Evolutionary conservation across 176 grass and related monocot genomes (phyloP), one percentile per base, ranked within the genome.

Genomic region (barley (Hordeum vulgare)): DNA sequence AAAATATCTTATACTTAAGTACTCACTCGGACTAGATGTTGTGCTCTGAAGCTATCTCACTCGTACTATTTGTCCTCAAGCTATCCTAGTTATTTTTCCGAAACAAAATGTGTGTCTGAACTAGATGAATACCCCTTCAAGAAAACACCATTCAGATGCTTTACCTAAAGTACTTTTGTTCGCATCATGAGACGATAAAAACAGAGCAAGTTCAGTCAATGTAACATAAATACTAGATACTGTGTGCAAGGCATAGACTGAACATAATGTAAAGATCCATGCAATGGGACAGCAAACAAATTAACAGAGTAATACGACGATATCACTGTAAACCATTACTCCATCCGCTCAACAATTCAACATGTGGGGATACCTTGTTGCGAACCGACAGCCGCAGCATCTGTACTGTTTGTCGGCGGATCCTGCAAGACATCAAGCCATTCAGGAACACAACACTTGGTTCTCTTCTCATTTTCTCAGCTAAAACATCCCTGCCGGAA

Each of bases 351-450:
- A 25, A 84, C 60, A 14, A 28, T 65, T 33, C n/a, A 26, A 5
- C 24, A 45, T 51, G 5, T 75, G 77, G 37, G 29, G 21, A 71
- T 90, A 97, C 94, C 92, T 83, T 88, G 86, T 47, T 79, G 78
- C 41, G 53, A 83, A 60, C 40, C 23, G 71, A 83, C 71, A 53
- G 75, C 39, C 67, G 70, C 64, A 79, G 61, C 70, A 76, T 82
- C 88, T 58, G 90, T 47, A 64, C 59, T 85, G 71, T 73, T 93
- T 76, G 87, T 57, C 14, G 90, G 77, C 28, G 92, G 80, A 60
- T 98, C 96, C 93, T 98, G 54, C 61, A 86, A 85, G 41, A 58
- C 26, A 77, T 68, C 31, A 84, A 78, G 18, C 41, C 63, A n/a
- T 70, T 85, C 41, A 81, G 75, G 40, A 88, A 84, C 6, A 33